phyloP scores from a whole-genome alignment of 2,329 filamentous ascomycete genomes.

The Colletotrichum sojae region DNA sequence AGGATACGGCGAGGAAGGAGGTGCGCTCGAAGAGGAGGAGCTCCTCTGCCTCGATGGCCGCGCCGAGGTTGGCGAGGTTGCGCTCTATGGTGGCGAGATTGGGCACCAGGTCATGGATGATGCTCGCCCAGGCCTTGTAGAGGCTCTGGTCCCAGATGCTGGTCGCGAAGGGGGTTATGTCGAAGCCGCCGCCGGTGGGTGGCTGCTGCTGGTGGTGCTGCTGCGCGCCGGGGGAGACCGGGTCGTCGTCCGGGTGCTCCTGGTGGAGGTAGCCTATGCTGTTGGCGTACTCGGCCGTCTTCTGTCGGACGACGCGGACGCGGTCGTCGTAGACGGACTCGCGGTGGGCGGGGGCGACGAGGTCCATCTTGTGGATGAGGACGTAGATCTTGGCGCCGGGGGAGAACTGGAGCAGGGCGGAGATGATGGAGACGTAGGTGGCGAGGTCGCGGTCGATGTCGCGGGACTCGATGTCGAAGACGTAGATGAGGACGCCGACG shows the following conservation, averaged over 20 bases:
- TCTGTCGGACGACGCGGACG: slow-evolving; percentile 81
- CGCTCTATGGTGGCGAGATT: slow-evolving; percentile 91
- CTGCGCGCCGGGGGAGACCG: slow-evolving; percentile 42
- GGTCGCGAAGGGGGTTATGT: slow-evolving; percentile 90
- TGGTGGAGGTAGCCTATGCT: slow-evolving; percentile 51
- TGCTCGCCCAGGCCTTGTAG: slow-evolving; percentile 98
- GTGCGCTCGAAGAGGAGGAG: slow-evolving; percentile 95
- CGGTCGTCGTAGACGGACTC: slow-evolving; percentile 89
- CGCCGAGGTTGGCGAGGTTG: slow-evolving; percentile 85
- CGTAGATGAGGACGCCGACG: slow-evolving; percentile 97
- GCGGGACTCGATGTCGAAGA: slow-evolving; percentile 97
- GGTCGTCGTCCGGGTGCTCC: slow-evolving; percentile 28
- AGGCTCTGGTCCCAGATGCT: slow-evolving; percentile 99
- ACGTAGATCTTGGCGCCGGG: slow-evolving; percentile 88
- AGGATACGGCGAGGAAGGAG: slow-evolving; percentile 96
- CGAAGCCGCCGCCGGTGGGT: slow-evolving; percentile 61
- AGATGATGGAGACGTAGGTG: slow-evolving; percentile 92
- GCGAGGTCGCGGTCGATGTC: slow-evolving; percentile 94
- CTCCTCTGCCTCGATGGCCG: slow-evolving; percentile 92
- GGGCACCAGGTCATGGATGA: slow-evolving; percentile 98
- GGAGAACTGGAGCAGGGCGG: slow-evolving; percentile 89
- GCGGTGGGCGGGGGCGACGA: slow-evolving; percentile 85
- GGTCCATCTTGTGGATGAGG: slow-evolving; percentile 98
- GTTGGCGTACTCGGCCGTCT: slow-evolving; percentile 72
- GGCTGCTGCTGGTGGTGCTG: slow-evolving; percentile 33